These are phyloP conservation scores for Phytophthora foliorum DNA, from an alignment of 352 stramenopile species.

Conservation along the genomic window DNA sequence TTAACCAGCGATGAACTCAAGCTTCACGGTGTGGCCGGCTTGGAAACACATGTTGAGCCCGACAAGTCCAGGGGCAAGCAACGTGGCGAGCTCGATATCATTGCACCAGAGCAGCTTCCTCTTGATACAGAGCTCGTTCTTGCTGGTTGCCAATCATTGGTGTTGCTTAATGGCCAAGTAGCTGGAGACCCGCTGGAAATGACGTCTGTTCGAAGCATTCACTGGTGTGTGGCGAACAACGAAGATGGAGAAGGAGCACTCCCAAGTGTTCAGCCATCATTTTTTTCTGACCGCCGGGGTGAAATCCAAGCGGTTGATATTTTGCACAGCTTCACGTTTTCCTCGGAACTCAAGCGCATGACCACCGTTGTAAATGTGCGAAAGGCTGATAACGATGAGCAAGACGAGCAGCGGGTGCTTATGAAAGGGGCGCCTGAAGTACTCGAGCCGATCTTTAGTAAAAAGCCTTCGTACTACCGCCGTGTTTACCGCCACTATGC, in stretches of 20 bases:
- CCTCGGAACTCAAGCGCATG: slow-evolving; percentile 97
- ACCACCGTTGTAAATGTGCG: slow-evolving; percentile 94
- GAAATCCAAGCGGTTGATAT: slow-evolving; percentile 95
- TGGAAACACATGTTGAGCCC: slow-evolving; percentile 61
- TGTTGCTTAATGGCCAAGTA: slow-evolving; percentile 96
- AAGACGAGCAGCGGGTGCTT: slow-evolving; percentile 90
- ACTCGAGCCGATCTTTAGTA: slow-evolving; percentile 87
- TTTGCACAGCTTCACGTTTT: slow-evolving; percentile 96
- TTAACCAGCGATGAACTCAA: slow-evolving; percentile 98
- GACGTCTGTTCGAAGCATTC: slow-evolving; percentile 91
- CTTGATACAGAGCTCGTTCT: slow-evolving; percentile 88
- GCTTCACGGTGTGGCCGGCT: slow-evolving; percentile 93
- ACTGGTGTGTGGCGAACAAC: slow-evolving; percentile 76
- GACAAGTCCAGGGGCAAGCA: slow-evolving; percentile 54
- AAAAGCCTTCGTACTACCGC: slow-evolving; percentile 92
- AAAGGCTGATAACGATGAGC: slow-evolving; percentile 71
- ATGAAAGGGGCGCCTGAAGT: slow-evolving; percentile 98
- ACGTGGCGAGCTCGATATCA: slow-evolving; percentile 74
- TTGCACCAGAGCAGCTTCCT: slow-evolving; percentile 91
- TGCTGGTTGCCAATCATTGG: slow-evolving; percentile 96
- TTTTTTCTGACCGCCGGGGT: slow-evolving; percentile 39
- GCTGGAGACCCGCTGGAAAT: slow-evolving; percentile 98
- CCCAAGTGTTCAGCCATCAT: slow-evolving; percentile 39
- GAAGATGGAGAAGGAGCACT: slow-evolving; percentile 36
- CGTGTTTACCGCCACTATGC: slow-evolving; percentile 86